Evolutionary conservation across 768 basidiomycete species (phyloP).

Genomic region (Lyophyllum shimeji): DNA sequence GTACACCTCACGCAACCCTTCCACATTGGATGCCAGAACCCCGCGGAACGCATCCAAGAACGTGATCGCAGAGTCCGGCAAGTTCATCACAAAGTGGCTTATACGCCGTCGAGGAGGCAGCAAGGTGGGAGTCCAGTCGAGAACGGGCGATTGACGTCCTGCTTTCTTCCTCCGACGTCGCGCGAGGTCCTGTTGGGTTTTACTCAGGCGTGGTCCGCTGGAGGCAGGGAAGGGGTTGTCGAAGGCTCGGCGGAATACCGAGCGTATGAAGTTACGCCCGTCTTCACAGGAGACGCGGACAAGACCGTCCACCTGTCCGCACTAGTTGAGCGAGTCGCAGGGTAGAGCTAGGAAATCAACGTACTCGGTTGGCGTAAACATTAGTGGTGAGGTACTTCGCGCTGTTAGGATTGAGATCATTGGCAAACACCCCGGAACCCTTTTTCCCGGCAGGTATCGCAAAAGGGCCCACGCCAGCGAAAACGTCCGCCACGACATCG

Average conservation of each 20-base stretch:
- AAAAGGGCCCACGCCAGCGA: constrained; percentile 98
- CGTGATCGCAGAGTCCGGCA: constrained; percentile 87
- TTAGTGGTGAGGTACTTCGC: constrained; percentile 76
- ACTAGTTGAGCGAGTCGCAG: constrained; percentile 5
- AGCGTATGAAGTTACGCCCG: constrained; percentile 81
- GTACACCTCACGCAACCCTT: constrained; percentile 46
- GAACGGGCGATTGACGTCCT: not conserved
- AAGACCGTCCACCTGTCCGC: constrained; percentile 60
- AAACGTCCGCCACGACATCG: constrained; percentile 89
- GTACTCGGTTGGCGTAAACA: constrained; percentile 72
- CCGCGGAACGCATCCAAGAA: constrained; percentile 91
- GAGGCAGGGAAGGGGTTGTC: constrained; percentile 68
- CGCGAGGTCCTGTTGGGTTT: constrained; percentile 38
- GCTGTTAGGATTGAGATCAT: constrained; percentile 92
- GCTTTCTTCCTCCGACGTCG: constrained; percentile 33
- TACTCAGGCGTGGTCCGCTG: constrained; percentile 48
- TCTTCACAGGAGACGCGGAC: constrained; percentile 81
- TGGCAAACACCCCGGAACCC: constrained; percentile 86
- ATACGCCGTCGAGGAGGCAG: constrained; percentile 51
- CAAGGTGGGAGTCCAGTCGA: not conserved
- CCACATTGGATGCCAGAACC: constrained; percentile 43
- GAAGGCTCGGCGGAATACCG: constrained; percentile 50
- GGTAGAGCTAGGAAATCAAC: constrained; percentile 19
- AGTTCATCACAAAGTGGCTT: constrained; percentile 95
- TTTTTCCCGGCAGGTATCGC: constrained; percentile 91